Base-by-base conservation (phyloP, 2,329 filamentous ascomycete species). In the Microdochium trichocladiopsis region DNA sequence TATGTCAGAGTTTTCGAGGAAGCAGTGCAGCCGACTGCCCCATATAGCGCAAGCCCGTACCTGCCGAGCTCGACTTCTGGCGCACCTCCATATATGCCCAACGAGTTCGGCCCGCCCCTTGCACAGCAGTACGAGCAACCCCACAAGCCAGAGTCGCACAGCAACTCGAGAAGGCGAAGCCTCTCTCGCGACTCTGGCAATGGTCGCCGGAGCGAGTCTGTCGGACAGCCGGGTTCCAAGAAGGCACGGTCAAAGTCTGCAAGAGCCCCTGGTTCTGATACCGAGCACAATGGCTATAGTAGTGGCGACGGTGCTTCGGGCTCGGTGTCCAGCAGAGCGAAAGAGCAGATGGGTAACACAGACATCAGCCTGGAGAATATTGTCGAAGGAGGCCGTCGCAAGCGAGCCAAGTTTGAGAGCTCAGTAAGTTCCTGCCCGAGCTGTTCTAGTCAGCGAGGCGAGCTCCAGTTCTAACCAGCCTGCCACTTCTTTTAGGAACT, bases 321-420 rank as follows among this genome's bases (percentile, higher is more conserved):
- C 59, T 92, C 90, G 52, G 79, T 87, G 59, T 87, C 87, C 54
- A 86, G 88, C 63, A 88, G 88, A 68, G 82, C 80, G 61, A 91
- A 89, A 69, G 92, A 96, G 63, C 87, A 90, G 58, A 83, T 96
- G 63, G 91, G 90, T 49, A 96, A 90, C 67, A 95, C 94, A 16
- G 94, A 99, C 61, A 99, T 99, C 65, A 97, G 93, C 68, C 83
- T 96, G 60, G 92, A 96, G 61, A 99, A 99, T 68, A 97, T 99
- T 69, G 88, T 99, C 56, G 93, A 97, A 72, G 94, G 95, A 65
- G 92, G 93, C 60, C 87, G 94, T 70, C 86, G 94, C 66, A 96
- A 97, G 77, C 84, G 91, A 65, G 90, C 93, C 63, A 96, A 96
- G 72, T 87, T 87, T 73, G 93, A 97, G 70, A 97, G 93, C 75